A percentile compares a stretch with the other conserved stretches of the same genome.
These are phyloP conservation scores for Diaporthe sp. DNA, from an alignment of 2,329 filamentous ascomycete genomes.

Conservation along the genomic window DNA sequence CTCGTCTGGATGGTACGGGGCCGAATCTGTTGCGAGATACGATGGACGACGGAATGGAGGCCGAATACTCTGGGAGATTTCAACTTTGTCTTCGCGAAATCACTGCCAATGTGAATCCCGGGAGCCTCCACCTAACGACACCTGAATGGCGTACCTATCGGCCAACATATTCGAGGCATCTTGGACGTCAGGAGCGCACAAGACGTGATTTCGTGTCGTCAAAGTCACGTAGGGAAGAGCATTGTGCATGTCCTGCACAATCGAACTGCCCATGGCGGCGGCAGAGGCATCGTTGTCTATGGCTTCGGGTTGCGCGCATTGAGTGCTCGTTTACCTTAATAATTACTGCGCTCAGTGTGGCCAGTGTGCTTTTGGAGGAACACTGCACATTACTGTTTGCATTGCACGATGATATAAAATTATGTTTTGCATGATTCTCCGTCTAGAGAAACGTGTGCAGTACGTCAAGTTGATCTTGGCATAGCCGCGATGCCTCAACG, in stretches of 20 bases:
- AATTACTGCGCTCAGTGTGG: neutral
- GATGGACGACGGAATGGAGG: too few relatives aligned
- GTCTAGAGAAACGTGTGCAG: neutral
- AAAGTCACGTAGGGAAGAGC: neutral
- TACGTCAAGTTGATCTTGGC: too few relatives aligned
- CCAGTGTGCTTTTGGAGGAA: neutral
- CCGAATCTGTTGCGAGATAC: neutral
- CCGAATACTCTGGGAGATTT: too few relatives aligned
- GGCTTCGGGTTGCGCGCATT: neutral
- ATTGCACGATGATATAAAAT: neutral
- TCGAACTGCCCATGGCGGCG: neutral
- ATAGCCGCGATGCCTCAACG: neutral
- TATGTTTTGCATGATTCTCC: neutral
- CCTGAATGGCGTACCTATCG: neutral
- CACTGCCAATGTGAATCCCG: neutral
- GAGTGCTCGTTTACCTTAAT: neutral
- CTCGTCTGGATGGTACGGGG: neutral
- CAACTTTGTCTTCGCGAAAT: neutral
- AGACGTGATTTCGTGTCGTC: neutral
- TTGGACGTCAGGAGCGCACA: neutral
- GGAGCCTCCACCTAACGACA: neutral
- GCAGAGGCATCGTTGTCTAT: neutral
- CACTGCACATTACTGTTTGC: too few relatives aligned
- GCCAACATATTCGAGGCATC: neutral
- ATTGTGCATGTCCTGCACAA: neutral